phyloP scores from a whole-genome alignment of 495 filamentous ascomycete species.

The Cetradonia linearis region DNA sequence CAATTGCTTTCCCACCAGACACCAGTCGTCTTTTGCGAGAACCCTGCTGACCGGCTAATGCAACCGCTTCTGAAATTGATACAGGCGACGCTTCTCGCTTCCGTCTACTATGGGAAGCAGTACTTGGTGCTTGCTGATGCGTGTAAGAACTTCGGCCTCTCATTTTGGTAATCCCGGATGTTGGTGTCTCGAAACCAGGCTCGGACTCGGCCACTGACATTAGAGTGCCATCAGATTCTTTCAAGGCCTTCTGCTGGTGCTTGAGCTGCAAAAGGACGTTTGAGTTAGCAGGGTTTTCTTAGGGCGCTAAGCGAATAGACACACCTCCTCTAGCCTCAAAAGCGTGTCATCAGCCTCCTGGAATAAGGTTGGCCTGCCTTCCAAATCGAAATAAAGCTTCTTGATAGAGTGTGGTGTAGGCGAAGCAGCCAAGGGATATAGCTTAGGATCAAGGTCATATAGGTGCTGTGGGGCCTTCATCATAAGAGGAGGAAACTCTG shows the following conservation, averaged over 20 bases:
- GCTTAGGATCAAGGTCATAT: slow-evolving; percentile 67
- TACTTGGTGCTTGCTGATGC: slow-evolving; percentile 1
- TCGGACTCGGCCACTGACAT: slow-evolving; percentile 36
- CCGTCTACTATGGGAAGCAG: slow-evolving; percentile 7
- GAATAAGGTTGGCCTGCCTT: slow-evolving; percentile 52
- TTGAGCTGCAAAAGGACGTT: slow-evolving; percentile 33
- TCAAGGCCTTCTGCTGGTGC: slow-evolving; percentile 40
- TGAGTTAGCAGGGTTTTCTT: slow-evolving; percentile 19
- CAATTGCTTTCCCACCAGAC: slow-evolving; percentile 2
- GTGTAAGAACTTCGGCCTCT: neutral
- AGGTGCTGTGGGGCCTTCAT: slow-evolving; percentile 66
- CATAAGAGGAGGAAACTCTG: slow-evolving; percentile 72
- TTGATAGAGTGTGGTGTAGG: slow-evolving; percentile 69
- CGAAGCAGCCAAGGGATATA: slow-evolving; percentile 75
- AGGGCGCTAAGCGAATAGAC: slow-evolving; percentile 19
- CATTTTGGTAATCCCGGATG: slow-evolving; percentile 3
- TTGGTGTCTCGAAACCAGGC: slow-evolving; percentile 23
- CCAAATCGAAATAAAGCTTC: slow-evolving; percentile 62
- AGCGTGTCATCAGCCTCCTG: slow-evolving; percentile 55
- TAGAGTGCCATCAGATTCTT: slow-evolving; percentile 46
- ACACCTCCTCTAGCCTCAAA: slow-evolving; percentile 48
- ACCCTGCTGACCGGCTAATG: slow-evolving; percentile 14
- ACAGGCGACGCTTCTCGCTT: slow-evolving; percentile 47
- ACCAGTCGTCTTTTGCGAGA: slow-evolving; percentile 21
- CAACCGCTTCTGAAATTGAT: slow-evolving; percentile 48